Evolutionary conservation across 495 filamentous ascomycete genomes (phyloP), one percentile per base, ranked within the genome.

Genomic region (Chaetomium cochliodes): DNA sequence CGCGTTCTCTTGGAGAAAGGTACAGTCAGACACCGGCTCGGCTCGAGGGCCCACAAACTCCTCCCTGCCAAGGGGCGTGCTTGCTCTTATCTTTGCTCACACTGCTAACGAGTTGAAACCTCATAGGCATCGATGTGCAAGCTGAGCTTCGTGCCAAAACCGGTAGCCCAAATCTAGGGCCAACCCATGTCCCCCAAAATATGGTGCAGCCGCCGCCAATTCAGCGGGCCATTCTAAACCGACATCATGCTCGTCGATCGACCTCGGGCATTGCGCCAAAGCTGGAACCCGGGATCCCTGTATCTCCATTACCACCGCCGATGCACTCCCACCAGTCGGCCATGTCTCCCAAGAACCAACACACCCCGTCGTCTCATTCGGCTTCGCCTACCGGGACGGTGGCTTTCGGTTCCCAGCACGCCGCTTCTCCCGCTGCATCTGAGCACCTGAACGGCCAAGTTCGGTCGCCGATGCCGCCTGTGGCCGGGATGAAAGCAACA

Each of bases 1-100:
- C 86, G 96, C 26, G 96, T 98, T 69, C 79, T 98, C 46, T 84
- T 98, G 7, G 94, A 98, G 77, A 98, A 97, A 83, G 96, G 92
- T 93, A 74, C 18, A 13, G 25, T 49, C 22, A 16, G 16, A 50
- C 46, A 20, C 44, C 42, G 16, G 5, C 37, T 57, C 49, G 23
- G 18, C 5, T 23, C 18, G 4, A 2, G n/a, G 46, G 20, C 5
- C 9, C 16, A 50, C 18, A 18, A 20, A 8, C 25, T 41, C 30
- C 16, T 15, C 20, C 33, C 7, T 22, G 2, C 16, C 5, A 37
- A 58, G 37, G 20, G 55, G 55, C 20, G 33, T 47, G 23, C 33
- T 13, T 18, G n/a, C 20, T 25, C 20, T 15, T 15, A 11, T 25
- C 54, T n/a, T 16, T 22, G n/a, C 3, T 5, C 28, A 39, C 11